phyloP scores from a whole-genome alignment of 139 green algal species.

The Ettlia oleoabundans region DNA sequence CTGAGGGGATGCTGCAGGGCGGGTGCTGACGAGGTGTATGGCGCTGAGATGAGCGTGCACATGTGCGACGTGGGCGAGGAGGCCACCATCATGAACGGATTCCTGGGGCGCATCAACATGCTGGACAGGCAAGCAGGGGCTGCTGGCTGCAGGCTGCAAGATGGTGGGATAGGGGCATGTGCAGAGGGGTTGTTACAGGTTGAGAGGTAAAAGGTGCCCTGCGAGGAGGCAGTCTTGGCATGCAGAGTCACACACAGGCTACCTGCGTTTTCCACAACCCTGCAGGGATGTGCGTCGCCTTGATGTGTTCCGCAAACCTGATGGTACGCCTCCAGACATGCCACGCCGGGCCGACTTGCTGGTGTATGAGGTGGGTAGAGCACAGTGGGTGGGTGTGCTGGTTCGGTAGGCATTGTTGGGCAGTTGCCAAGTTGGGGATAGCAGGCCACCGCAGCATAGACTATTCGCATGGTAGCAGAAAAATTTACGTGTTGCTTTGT shows the following conservation, averaged over 20 bases:
- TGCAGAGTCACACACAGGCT: not conserved
- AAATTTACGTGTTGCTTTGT: no score
- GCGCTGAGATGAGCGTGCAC: slow-evolving; percentile 60
- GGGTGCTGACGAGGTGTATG: slow-evolving; percentile 61
- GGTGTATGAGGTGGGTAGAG: slow-evolving; percentile 78
- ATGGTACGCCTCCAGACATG: slow-evolving; percentile 69
- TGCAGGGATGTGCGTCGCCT: slow-evolving; percentile 64
- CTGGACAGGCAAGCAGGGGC: slow-evolving; percentile 51
- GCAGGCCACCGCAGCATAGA: no score
- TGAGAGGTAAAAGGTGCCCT: no score
- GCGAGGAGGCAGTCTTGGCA: no score
- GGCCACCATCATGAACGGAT: slow-evolving; percentile 70
- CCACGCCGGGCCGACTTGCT: slow-evolving; percentile 55
- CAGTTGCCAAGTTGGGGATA: no score
- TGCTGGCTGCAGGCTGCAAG: no score
- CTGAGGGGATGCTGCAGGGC: slow-evolving; percentile 53
- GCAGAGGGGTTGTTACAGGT: not conserved
- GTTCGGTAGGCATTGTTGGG: no score
- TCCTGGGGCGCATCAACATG: slow-evolving; percentile 52
- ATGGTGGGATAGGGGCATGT: not conserved
- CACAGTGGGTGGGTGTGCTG: no score
- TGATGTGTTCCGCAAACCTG: slow-evolving; percentile 52
- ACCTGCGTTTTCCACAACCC: not conserved
- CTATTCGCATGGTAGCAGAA: no score
- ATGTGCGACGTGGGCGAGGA: slow-evolving; percentile 81